Evolutionary conservation across 306 rosid genomes (phyloP).

Genomic region (Potentilla sterilis): DNA sequence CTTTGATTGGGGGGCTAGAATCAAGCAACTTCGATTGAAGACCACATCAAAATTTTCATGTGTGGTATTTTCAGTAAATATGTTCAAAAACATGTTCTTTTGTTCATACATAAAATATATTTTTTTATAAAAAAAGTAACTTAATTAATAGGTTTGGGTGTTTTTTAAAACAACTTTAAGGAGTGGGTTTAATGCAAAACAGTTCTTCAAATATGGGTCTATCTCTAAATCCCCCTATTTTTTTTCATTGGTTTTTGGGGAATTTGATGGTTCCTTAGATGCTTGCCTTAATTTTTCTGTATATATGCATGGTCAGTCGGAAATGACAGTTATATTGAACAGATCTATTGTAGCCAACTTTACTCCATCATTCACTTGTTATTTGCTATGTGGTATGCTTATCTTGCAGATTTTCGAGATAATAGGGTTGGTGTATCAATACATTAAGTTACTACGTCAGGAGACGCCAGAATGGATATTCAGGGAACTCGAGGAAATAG

Average conservation of each 20-base stretch:
- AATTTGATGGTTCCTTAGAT: slow-evolving; percentile 7
- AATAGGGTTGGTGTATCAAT: slow-evolving; percentile 81
- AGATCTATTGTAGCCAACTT: slow-evolving; percentile 12
- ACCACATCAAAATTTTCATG: too few relatives aligned
- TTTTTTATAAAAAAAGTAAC: too few relatives aligned
- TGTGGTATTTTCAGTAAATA: too few relatives aligned
- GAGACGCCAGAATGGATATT: slow-evolving; percentile 91
- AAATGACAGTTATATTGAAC: slow-evolving; percentile 23
- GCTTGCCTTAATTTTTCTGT: background rate
- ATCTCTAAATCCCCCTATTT: too few relatives aligned
- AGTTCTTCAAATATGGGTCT: too few relatives aligned
- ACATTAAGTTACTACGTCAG: slow-evolving; percentile 65
- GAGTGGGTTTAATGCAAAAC: too few relatives aligned
- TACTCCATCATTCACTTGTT: slow-evolving; percentile 13
- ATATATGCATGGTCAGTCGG: slow-evolving; percentile 1
- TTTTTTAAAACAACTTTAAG: too few relatives aligned
- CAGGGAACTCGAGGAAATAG: slow-evolving; percentile 81
- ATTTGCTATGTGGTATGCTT: slow-evolving; percentile 23
- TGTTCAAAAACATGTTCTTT: too few relatives aligned
- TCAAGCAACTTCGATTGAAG: too few relatives aligned
- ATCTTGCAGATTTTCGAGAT: slow-evolving; percentile 69
- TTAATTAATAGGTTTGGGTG: too few relatives aligned
- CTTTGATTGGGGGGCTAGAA: too few relatives aligned
- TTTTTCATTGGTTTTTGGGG: slow-evolving; percentile 13
- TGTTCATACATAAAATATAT: too few relatives aligned